Base-by-base conservation (phyloP, 805 yeast species). In the Yueomyces sp. region DNA sequence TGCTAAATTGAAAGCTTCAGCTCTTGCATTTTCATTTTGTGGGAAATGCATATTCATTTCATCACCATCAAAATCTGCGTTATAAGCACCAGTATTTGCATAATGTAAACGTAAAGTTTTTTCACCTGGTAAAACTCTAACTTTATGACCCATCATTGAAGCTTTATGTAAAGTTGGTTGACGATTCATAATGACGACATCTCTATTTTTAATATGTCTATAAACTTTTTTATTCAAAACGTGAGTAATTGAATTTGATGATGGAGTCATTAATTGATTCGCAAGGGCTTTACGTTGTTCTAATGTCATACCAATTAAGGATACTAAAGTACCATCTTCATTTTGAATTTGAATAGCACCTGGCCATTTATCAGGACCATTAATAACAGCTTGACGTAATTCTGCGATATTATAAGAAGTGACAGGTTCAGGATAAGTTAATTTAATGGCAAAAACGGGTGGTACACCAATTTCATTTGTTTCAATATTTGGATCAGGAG, bases 11-110 rank as follows among this genome's bases (percentile, higher is more conserved):
- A 86, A 70, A 2, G 98, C 97, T 68, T 92, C 98, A 27, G 97
- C 90, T 60, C 88, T 80, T 7, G 97, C 98, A 54, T 85, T 85
- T 68, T 90, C 96, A 65, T 85, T 87, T 69, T 90, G 98, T 29
- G 98, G 98, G 73, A 90, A 90, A 68, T 90, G 98, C 96, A 90
- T 83, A 64, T 90, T 90, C 98, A 90, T 90, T 70, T 90, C 98
- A 67, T 90, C 98, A 72, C 98, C 98, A 67, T 90, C 98, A 57
- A 92, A 90, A 75, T 90, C 98, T 37, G 97, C 97, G 64, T 90
- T 90, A 67, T 90, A 92, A 39, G 98, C 96, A 67, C 96, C 96
- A 39, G 98, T 92, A 66, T 92, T 92, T 56, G 99, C 99, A 65
- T 92, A 92, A 64, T 92, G 99, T 64, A 92, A 70, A 60, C 99